phyloP scores from a whole-genome alignment of 176 grass and related monocot genomes.

The Canna indica region DNA sequence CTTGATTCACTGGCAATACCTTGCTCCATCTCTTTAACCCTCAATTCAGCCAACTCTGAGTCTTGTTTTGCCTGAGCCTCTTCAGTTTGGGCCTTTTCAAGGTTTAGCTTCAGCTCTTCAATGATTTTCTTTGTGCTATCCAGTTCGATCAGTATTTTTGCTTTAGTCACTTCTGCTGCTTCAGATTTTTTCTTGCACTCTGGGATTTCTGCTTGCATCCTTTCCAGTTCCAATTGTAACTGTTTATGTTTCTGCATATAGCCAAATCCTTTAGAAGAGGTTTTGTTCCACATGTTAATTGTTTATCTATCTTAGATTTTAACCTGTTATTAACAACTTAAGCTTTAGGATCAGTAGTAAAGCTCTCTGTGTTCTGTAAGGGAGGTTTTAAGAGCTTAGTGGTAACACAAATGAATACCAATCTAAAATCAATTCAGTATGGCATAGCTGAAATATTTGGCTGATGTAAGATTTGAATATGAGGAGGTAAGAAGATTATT shows the following conservation, averaged over 20 bases:
- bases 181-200: constrained; percentile 39
- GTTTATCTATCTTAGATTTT: too few species aligned
- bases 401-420: too few species aligned
- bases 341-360: too few species aligned
- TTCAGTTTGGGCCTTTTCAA: constrained; percentile 71
- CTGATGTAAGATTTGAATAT: not conserved
- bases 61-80: constrained; percentile 77
- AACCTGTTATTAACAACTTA: too few species aligned
- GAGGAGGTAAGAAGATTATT: not conserved
- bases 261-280: not conserved
- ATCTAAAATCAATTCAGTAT: not conserved
- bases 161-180: constrained; percentile 47
- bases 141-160: constrained; percentile 42
- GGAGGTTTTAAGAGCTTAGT: too few species aligned
- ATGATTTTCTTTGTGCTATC: constrained; percentile 41
- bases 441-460: not conserved
- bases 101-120: constrained; percentile 65
- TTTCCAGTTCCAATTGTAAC: constrained; percentile 60
- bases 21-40: constrained; percentile 59
- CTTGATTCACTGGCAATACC: constrained; percentile 63
- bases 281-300: not conserved
- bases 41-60: constrained; percentile 60
- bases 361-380: too few species aligned
- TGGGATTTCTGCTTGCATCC: constrained; percentile 52
- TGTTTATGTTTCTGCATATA: constrained; percentile 45